Evolutionary conservation across 306 rosid genomes (phyloP).

Genomic region (Vicia sativa): DNA sequence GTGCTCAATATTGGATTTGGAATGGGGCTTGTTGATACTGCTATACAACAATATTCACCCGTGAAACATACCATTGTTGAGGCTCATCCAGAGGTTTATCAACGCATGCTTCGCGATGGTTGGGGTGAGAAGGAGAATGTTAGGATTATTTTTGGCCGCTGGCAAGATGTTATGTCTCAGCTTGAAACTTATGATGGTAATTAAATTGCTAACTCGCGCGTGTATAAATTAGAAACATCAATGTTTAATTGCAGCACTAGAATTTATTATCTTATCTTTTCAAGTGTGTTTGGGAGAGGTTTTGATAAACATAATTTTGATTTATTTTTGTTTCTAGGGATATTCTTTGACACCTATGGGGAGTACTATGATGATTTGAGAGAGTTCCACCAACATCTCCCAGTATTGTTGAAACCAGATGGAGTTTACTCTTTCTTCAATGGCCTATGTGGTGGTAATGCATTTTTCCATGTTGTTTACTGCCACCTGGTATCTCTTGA

Average conservation of each 20-base stretch:
- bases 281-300: background rate
- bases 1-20: constrained; percentile 85
- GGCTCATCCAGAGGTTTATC: constrained; percentile 85
- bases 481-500: constrained; percentile 87
- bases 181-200: constrained; percentile 81
- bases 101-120: constrained; percentile 68
- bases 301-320: background rate
- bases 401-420: constrained; percentile 69
- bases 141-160: constrained; percentile 72
- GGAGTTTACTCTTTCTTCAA: constrained; percentile 92
- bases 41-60: constrained; percentile 78
- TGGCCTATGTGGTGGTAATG: constrained; percentile 94
- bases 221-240: background rate
- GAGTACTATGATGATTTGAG: constrained; percentile 91
- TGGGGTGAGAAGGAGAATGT: constrained; percentile 80
- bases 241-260: constrained; percentile 8
- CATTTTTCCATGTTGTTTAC: constrained; percentile 91
- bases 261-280: no score
- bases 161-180: constrained; percentile 83
- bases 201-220: constrained; percentile 39
- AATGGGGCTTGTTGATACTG: constrained; percentile 93
- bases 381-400: constrained; percentile 92
- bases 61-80: constrained; percentile 75
- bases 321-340: constrained; percentile 70
- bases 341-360: constrained; percentile 94